These are phyloP conservation scores for Eutrema japonicum DNA, from an alignment of 345 rosid species.

Conservation along the genomic window DNA sequence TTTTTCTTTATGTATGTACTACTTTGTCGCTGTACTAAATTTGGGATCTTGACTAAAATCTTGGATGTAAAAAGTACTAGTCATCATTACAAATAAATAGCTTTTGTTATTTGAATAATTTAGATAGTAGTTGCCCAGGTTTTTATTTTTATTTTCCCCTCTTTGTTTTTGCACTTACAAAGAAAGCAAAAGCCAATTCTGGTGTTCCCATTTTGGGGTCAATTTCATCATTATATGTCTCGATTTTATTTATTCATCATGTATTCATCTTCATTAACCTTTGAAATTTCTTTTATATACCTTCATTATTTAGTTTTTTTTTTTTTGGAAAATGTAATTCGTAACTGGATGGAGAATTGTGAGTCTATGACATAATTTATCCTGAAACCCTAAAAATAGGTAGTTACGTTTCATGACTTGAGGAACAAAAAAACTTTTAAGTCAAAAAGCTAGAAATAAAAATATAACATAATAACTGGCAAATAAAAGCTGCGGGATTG, in stretches of 20 bases:
- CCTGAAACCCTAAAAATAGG: not conserved
- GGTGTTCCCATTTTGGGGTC: constrained; percentile 34
- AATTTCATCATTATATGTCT: constrained; percentile 33
- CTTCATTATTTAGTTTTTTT: not conserved
- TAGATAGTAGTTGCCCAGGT: constrained; percentile 19
- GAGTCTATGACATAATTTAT: not conserved
- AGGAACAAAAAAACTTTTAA: not conserved
- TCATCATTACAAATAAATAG: constrained; percentile 28
- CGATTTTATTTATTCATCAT: not conserved
- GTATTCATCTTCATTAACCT: not conserved
- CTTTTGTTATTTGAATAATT: constrained; percentile 34
- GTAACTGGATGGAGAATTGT: not conserved
- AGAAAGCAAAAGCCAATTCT: constrained; percentile 35
- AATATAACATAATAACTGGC: constrained; percentile 13
- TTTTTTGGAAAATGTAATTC: not conserved
- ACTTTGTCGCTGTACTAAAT: not conserved
- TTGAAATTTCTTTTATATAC: not conserved
- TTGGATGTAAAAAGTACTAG: not conserved
- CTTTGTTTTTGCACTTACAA: constrained; percentile 18
- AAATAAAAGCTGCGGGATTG: not conserved
- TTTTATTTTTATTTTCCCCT: not conserved
- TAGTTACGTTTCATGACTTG: not conserved
- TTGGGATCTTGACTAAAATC: constrained; percentile 9
- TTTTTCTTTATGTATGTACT: not conserved
- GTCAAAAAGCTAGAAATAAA: not conserved